Evolutionary conservation across 2,329 filamentous ascomycete species (phyloP).

Genomic region (Zelopaecilomyces penicillatus): DNA sequence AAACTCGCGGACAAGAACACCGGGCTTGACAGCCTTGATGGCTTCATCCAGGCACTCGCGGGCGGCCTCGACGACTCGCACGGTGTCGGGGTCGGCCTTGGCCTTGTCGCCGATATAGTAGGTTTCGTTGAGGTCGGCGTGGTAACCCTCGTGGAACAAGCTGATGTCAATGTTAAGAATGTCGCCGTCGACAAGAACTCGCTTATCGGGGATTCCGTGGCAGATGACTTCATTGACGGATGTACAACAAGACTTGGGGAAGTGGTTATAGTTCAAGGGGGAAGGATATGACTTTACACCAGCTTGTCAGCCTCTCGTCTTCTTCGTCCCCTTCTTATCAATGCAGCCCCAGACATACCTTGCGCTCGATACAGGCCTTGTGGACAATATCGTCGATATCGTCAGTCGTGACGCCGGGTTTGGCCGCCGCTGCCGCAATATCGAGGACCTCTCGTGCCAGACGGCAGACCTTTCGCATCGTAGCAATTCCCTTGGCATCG

Average conservation of each 20-base stretch:
- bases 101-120: constrained; percentile 95
- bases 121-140: constrained; percentile 95
- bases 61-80: constrained; percentile 83
- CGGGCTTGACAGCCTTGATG: constrained; percentile 87
- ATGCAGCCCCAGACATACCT: constrained; percentile 49
- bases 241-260: constrained; percentile 96
- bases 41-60: constrained; percentile 85
- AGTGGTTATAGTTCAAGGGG: constrained; percentile 88
- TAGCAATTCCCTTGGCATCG: constrained; percentile 71
- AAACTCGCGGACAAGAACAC: constrained; percentile 84
- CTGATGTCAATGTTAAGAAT: constrained; percentile 97
- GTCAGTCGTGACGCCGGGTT: constrained; percentile 92
- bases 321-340: background rate
- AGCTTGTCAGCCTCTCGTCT: constrained; percentile 6
- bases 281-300: constrained; percentile 75
- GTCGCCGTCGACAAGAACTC: constrained; percentile 80
- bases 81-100: constrained; percentile 71
- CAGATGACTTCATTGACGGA: constrained; percentile 97
- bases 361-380: constrained; percentile 84
- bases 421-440: constrained; percentile 72
- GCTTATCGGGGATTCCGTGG: constrained; percentile 93
- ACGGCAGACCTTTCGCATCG: constrained; percentile 86
- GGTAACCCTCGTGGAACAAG: constrained; percentile 88
- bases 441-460: constrained; percentile 87
- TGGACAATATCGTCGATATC: constrained; percentile 92